phyloP scores from a whole-genome alignment of 2,329 filamentous ascomycete species.

The Exophiala bonariae region DNA sequence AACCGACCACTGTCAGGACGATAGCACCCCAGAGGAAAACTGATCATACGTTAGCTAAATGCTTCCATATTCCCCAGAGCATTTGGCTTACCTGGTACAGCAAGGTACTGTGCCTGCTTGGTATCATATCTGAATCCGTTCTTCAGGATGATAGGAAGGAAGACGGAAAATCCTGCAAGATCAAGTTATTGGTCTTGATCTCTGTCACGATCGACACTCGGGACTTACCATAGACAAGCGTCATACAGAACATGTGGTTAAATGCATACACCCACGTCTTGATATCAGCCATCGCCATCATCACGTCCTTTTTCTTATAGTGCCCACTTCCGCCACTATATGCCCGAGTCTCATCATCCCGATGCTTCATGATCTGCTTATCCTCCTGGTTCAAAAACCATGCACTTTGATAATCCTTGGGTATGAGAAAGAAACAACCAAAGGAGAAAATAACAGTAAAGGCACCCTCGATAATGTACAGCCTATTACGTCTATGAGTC shows the following conservation, averaged over 20 bases:
- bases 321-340: conserved; percentile 51
- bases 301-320: conserved; percentile 54
- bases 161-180: conserved; percentile 56
- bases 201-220: background rate
- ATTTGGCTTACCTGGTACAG: conserved; percentile 44
- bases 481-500: background rate
- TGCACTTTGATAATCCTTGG: conserved; percentile 4
- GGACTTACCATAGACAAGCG: conserved; percentile 44
- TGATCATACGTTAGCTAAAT: conserved; percentile 28
- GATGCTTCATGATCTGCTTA: conserved; percentile 51
- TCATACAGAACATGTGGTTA: conserved; percentile 55
- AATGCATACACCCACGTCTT: conserved; percentile 53
- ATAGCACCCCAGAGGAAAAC: conserved; percentile 55
- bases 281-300: conserved; percentile 48
- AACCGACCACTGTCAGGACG: conserved; percentile 47
- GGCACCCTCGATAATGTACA: conserved; percentile 22
- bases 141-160: conserved; percentile 56
- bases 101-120: conserved; percentile 54
- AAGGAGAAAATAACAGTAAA: conserved; percentile 10
- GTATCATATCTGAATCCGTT: conserved; percentile 50
- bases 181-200: background rate
- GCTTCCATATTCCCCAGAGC: no score
- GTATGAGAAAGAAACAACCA: conserved; percentile 2
- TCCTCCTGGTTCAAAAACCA: conserved; percentile 53
- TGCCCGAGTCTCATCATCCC: conserved; percentile 45